Evolutionary conservation across 805 yeast genomes (phyloP).

Genomic region (Barnettozyma populi): DNA sequence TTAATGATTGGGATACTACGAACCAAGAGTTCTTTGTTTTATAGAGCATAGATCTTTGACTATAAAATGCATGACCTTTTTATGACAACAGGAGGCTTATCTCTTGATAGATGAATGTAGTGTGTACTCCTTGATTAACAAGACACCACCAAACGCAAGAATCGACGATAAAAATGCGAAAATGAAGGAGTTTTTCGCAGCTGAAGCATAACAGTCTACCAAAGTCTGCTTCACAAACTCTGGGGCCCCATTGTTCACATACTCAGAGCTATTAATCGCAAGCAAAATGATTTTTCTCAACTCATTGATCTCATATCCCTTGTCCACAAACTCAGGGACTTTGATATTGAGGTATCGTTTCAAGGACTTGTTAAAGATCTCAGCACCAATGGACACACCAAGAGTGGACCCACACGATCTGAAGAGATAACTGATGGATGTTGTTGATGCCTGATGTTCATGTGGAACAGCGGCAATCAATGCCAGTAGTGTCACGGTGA

Average conservation of each 20-base stretch:
- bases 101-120: conserved; percentile 50
- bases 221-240: conserved; percentile 41
- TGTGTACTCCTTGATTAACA: conserved; percentile 52
- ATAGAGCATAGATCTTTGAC: not conserved
- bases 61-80: no score
- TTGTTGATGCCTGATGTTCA: conserved; percentile 60
- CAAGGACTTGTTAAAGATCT: conserved; percentile 50
- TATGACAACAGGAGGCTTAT: conserved; percentile 4
- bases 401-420: conserved; percentile 62
- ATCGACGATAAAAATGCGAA: conserved; percentile 36
- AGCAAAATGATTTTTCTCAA: conserved; percentile 41
- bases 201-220: conserved; percentile 44
- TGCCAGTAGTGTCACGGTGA: conserved; percentile 62
- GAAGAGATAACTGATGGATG: conserved; percentile 61
- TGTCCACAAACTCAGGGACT: conserved; percentile 30
- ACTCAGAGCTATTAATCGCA: conserved; percentile 55
- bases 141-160: conserved; percentile 36
- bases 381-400: conserved; percentile 60
- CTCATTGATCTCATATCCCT: conserved; percentile 31
- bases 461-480: conserved; percentile 69
- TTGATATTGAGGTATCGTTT: conserved; percentile 23
- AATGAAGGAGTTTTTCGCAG: conserved; percentile 48
- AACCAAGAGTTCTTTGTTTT: conserved; percentile 5
- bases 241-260: conserved; percentile 48
- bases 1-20: conserved; percentile 5